These are phyloP conservation scores for Colletotrichum sublineola DNA, from an alignment of 2,329 filamentous ascomycete species.

Conservation along the genomic window DNA sequence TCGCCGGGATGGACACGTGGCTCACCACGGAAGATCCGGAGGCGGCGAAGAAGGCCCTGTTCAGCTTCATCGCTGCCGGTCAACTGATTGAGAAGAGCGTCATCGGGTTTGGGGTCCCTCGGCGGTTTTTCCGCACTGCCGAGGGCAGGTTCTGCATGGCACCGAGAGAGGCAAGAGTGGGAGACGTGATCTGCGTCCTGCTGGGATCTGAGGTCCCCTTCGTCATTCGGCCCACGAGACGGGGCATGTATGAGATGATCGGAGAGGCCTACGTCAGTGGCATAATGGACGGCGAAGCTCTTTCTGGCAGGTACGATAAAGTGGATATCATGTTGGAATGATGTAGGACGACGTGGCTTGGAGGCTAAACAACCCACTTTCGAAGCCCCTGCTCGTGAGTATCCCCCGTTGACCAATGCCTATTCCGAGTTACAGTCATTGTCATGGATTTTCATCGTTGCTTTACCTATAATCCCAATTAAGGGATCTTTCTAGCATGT, in stretches of 20 bases:
- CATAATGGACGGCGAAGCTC: conserved; percentile 27
- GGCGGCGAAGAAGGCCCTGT: conserved; percentile 2
- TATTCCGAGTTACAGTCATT: too few relatives aligned
- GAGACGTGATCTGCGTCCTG: conserved; percentile 7
- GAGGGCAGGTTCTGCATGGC: conserved; percentile 12
- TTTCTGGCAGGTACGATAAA: background rate
- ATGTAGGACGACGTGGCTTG: background rate
- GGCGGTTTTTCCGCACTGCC: conserved; percentile 15
- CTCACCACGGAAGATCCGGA: conserved; percentile 2
- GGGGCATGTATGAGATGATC: conserved; percentile 22
- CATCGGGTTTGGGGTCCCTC: background rate
- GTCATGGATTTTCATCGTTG: too few relatives aligned
- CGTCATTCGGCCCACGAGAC: conserved; percentile 9
- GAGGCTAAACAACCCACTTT: background rate
- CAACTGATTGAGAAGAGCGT: conserved; percentile 14
- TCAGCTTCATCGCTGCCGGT: background rate
- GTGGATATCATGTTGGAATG: conserved; percentile 10
- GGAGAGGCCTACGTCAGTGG: conserved; percentile 29
- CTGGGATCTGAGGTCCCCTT: conserved; percentile 29
- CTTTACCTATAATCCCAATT: too few relatives aligned
- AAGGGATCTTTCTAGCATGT: too few relatives aligned
- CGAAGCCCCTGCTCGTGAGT: background rate
- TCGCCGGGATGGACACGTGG: conserved; percentile 1
- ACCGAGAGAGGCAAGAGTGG: background rate
- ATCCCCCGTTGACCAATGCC: background rate